A percentile compares a stretch with the other conserved stretches of the same genome.
Evolutionary conservation across 192 early-diverging fungal species (phyloP).

Genomic region (Haplosporangium gracile): DNA sequence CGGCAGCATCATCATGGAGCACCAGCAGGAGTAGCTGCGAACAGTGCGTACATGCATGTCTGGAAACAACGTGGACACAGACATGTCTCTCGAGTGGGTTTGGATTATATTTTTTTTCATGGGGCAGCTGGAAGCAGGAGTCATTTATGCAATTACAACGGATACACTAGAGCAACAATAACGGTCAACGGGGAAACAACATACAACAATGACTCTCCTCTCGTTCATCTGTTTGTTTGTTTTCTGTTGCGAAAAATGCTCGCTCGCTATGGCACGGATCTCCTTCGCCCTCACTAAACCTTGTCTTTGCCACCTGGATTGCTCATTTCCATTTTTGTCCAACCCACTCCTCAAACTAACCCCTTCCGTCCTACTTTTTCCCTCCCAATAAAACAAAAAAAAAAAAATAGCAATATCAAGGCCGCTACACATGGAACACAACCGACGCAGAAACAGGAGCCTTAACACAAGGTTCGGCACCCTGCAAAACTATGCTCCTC

Average conservation of each 20-base stretch:
- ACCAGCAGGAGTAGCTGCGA: too few relatives aligned
- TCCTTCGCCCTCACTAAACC: background rate
- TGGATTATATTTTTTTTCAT: too few relatives aligned
- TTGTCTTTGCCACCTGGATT: background rate
- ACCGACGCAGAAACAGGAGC: slow-evolving; percentile 16
- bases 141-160: background rate
- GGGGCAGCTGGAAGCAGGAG: too few relatives aligned
- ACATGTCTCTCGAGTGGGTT: too few relatives aligned
- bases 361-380: background rate
- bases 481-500: slow-evolving; percentile 36
- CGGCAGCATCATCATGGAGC: too few relatives aligned
- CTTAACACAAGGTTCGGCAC: background rate
- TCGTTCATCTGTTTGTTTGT: background rate
- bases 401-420: slow-evolving; percentile 47
- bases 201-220: background rate
- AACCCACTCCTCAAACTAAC: background rate
- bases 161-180: too few relatives aligned
- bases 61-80: too few relatives aligned
- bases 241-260: background rate
- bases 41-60: too few relatives aligned
- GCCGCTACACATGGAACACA: slow-evolving; percentile 26
- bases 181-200: too few relatives aligned
- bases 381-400: background rate
- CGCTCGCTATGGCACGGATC: background rate
- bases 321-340: slow-evolving; percentile 11